Evolutionary conservation across 2,329 filamentous ascomycete genomes (phyloP).

Genomic region (Alternaria arbusti): DNA sequence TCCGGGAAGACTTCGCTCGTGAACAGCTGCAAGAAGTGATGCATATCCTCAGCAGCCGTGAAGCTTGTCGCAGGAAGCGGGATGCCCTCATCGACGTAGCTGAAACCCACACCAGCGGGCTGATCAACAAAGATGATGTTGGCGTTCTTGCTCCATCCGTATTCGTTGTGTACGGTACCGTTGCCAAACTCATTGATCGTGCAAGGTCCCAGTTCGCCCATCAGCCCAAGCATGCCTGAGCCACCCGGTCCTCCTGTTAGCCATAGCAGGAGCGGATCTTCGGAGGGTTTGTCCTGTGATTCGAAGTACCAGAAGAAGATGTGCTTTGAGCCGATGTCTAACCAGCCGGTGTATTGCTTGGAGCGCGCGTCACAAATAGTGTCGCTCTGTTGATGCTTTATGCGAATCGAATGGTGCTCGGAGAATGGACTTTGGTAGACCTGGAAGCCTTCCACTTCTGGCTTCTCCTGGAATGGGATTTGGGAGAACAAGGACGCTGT

Average conservation of each 20-base stretch:
- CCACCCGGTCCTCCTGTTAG: conserved; percentile 51
- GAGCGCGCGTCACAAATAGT: conserved; percentile 44
- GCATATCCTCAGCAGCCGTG: conserved; percentile 56
- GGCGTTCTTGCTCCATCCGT: conserved; percentile 48
- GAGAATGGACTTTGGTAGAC: conserved; percentile 41
- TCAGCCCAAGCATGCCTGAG: conserved; percentile 45
- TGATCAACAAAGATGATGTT: conserved; percentile 49
- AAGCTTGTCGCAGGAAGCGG: conserved; percentile 50
- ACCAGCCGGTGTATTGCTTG: conserved; percentile 46
- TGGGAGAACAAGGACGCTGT: conserved; percentile 28
- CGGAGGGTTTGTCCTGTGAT: conserved; percentile 45
- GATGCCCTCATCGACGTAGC: conserved; percentile 46
- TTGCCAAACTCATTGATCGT: conserved; percentile 48
- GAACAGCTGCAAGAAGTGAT: conserved; percentile 58
- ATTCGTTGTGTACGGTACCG: conserved; percentile 48
- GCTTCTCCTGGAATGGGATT: conserved; percentile 37
- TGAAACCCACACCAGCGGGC: conserved; percentile 49
- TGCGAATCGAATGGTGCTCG: conserved; percentile 42
- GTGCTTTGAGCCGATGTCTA: conserved; percentile 50
- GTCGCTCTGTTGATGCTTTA: conserved; percentile 42
- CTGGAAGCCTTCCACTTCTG: conserved; percentile 37
- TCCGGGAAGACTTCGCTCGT: conserved; percentile 55
- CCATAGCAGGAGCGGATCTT: conserved; percentile 50
- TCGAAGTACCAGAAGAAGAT: conserved; percentile 58
- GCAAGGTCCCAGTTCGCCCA: conserved; percentile 49